phyloP scores from a whole-genome alignment of 2,329 filamentous ascomycete genomes.

The Fusarium sp. region DNA sequence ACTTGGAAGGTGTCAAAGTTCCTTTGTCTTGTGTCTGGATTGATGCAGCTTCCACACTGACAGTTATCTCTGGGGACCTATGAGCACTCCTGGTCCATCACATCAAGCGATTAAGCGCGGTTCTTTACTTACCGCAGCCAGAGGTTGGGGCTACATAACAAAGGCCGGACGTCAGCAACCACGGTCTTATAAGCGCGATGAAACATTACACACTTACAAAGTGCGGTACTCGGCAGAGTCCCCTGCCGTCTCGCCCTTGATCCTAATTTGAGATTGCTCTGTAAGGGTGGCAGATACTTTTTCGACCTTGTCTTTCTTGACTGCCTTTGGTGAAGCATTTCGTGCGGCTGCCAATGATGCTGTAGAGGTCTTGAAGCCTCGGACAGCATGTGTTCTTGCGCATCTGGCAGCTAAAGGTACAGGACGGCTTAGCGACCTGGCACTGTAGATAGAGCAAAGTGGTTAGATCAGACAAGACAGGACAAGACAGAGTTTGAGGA shows the following conservation, averaged over 20 bases:
- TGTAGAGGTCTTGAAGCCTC: constrained; percentile 9
- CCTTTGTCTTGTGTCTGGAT: constrained; percentile 59
- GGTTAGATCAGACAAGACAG: constrained; percentile 15
- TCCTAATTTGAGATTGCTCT: not conserved
- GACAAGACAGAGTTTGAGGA: not conserved
- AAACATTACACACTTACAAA: constrained; percentile 39
- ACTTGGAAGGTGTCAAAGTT: constrained; percentile 59
- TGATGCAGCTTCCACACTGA: constrained; percentile 58
- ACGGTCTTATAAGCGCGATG: constrained; percentile 13
- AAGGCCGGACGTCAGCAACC: constrained; percentile 24
- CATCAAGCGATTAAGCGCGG: constrained; percentile 15
- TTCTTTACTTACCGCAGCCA: constrained; percentile 48
- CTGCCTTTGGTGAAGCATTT: not conserved
- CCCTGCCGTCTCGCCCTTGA: not conserved
- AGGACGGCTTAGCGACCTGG: constrained; percentile 31
- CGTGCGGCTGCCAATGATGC: not conserved
- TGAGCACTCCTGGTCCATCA: constrained; percentile 24
- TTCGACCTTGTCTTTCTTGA: not conserved
- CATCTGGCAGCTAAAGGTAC: constrained; percentile 11
- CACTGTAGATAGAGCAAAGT: constrained; percentile 24
- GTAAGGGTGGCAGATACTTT: not conserved
- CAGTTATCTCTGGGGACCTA: constrained; percentile 57
- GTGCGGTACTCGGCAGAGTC: constrained; percentile 15
- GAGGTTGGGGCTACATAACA: constrained; percentile 44
- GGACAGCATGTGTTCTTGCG: constrained; percentile 10